Percentiles rank a stretch among this genome's conserved stretches.
Evolutionary conservation across 164 flowering plant genomes (phyloP).

Genomic region (Vitis rotundifolia): DNA sequence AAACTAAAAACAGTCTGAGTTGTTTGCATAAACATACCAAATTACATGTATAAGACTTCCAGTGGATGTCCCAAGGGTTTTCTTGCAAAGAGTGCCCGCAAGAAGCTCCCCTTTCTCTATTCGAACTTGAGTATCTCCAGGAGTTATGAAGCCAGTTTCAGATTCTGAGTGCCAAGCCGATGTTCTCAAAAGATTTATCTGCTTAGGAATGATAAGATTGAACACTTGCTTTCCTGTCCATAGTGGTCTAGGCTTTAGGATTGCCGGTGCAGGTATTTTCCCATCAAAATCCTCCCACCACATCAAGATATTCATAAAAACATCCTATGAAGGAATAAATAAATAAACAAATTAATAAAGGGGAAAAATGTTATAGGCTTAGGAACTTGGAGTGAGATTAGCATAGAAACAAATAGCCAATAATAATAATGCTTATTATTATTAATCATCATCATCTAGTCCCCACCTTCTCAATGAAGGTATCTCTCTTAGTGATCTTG

Average conservation of each 20-base stretch:
- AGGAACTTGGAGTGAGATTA: no score
- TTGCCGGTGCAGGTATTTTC: slow-evolving; percentile 91
- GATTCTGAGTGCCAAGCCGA: slow-evolving; percentile 93
- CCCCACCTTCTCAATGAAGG: slow-evolving; percentile 90
- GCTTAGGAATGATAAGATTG: slow-evolving; percentile 94
- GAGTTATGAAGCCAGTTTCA: slow-evolving; percentile 80
- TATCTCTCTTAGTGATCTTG: slow-evolving; percentile 93
- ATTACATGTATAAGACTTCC: slow-evolving; percentile 99
- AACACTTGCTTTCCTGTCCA: slow-evolving; percentile 99
- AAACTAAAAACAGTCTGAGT: no score
- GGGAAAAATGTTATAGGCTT: no score
- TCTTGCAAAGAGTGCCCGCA: slow-evolving; percentile 93
- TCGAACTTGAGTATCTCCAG: slow-evolving; percentile 91
- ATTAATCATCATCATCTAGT: not conserved
- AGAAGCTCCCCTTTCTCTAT: slow-evolving; percentile 94
- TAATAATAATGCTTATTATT: no score
- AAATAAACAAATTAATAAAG: no score
- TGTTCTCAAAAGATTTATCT: slow-evolving; percentile 82
- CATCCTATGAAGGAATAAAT: slow-evolving; percentile 61
- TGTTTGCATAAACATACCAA: slow-evolving; percentile 46
- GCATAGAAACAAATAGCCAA: no score
- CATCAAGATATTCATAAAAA: slow-evolving; percentile 96
- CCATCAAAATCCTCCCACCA: slow-evolving; percentile 99
- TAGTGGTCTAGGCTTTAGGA: slow-evolving; percentile 91
- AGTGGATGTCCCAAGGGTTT: slow-evolving; percentile 87